phyloP scores from a whole-genome alignment of 163 green algal genomes.

The Scenedesmus sp. region DNA sequence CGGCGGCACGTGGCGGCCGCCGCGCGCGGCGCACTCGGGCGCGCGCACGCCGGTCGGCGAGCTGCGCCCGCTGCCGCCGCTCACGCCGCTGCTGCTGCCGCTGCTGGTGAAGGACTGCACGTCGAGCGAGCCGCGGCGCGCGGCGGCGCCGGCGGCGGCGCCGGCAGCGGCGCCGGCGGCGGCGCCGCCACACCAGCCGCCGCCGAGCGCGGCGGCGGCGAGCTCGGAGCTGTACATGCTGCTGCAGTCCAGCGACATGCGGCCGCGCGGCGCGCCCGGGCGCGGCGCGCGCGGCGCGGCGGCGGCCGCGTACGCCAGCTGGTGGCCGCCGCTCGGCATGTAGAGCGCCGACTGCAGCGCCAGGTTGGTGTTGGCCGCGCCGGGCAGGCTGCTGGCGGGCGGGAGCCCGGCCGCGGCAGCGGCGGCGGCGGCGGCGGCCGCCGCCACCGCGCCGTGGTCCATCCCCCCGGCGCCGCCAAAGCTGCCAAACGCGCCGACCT shows the following conservation, averaged over 20 bases:
- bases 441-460: too few relatives aligned
- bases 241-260: conserved; percentile 20
- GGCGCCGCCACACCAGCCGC: not conserved
- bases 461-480: too few relatives aligned
- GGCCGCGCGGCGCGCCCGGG: not conserved
- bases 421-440: not conserved
- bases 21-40: not conserved
- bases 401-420: not conserved
- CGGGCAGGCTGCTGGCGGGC: too few relatives aligned
- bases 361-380: not conserved
- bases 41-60: not conserved
- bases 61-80: conserved; percentile 1
- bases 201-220: not conserved
- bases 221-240: conserved; percentile 3
- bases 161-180: not conserved
- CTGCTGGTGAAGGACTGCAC: not conserved
- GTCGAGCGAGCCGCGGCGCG: conserved; percentile 4
- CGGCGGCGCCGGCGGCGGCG: not conserved
- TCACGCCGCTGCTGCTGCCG: conserved; percentile 2
- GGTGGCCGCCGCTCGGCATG: too few relatives aligned
- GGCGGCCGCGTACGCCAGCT: too few relatives aligned
- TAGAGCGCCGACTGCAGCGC: conserved; percentile 20
- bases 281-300: not conserved
- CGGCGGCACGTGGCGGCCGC: not conserved
- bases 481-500: too few relatives aligned